Evolutionary conservation across 805 yeast species (phyloP), one percentile per base, ranked within the genome.

Genomic region (Ogataea sp.): DNA sequence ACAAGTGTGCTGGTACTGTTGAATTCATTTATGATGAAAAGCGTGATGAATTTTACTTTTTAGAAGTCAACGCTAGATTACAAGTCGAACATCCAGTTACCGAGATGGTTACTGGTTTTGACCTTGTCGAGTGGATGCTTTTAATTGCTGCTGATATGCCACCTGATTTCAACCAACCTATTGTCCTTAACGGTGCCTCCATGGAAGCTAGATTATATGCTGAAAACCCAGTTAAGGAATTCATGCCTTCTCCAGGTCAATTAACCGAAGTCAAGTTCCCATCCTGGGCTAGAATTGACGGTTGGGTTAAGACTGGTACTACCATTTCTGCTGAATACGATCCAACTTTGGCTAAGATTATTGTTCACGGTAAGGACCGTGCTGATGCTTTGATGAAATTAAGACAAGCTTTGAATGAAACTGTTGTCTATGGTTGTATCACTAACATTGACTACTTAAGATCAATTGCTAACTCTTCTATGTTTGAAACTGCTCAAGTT

Each of bases 21-120:
- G 98, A 90, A 64, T 90, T 80, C 59, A 89, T 90, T 52, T 90
- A 85, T 56, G 97, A 93, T 57, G 82, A 83, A 53, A 70, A 62
- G 40, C 69, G 95, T 50, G 90, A 89, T 57, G 93, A 82, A 57
- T 93, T 90, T 60, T 90, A 90, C 68, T 90, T 90, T 66, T 69
- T 90, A 55, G 98, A 90, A 61, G 97, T 90, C 48, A 90, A 90
- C 59, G 95, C 98, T 11, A 80, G 98, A 58, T 73, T 90, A 51
- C 98, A 90, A 63, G 98, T 90, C 36, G 98, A 90, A 67, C 98
- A 90, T 61, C 97, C 97, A 31, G 82, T 93, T 52, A 90, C 98
- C 23, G 98, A 90, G 64, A 70, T 79, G 78, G 95, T 86, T 31
- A 90, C 97, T 16, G 97, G 97, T 3, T 66, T 89, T 39, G 98